Conservation (phyloP, 1,284 basidiomycete species). For the Moesziomyces antarcticus region DNA sequence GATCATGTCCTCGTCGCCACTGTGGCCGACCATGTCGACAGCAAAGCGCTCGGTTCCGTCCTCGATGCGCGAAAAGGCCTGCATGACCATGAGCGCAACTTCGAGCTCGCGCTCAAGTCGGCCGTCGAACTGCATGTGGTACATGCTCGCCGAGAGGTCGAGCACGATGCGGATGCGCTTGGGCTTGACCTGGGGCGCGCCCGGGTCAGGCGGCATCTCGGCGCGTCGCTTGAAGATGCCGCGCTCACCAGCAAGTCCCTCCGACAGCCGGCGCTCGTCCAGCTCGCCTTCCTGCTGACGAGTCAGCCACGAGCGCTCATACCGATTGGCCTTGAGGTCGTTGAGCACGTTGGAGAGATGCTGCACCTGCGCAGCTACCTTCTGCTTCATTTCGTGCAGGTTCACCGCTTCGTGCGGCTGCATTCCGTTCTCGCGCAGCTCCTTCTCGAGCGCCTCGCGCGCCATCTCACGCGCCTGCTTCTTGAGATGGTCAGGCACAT, state of each 20-base stretch:
- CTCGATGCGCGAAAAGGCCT: slow-evolving; percentile 62
- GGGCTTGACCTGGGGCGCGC: slow-evolving; percentile 67
- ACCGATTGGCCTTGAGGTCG: slow-evolving; percentile 67
- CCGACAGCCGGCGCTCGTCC: slow-evolving; percentile 66
- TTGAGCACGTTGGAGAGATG: slow-evolving; percentile 63
- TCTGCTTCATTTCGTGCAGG: slow-evolving; percentile 61
- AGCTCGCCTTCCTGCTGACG: slow-evolving; percentile 69
- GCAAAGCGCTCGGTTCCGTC: slow-evolving; percentile 54
- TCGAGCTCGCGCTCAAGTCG: slow-evolving; percentile 63
- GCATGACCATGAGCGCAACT: slow-evolving; percentile 67
- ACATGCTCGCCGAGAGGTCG: slow-evolving; percentile 66
- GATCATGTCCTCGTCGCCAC: slow-evolving; percentile 65
- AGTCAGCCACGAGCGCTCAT: slow-evolving; percentile 68
- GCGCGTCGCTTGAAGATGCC: slow-evolving; percentile 66
- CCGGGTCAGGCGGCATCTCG: slow-evolving; percentile 64
- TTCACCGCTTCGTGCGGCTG: slow-evolving; percentile 63
- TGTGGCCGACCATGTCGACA: slow-evolving; percentile 67
- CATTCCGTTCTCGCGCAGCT: slow-evolving; percentile 65
- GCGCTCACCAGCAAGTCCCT: slow-evolving; percentile 68
- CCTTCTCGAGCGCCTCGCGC: slow-evolving; percentile 64
- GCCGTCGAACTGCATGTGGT: slow-evolving; percentile 66
- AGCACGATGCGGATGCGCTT: slow-evolving; percentile 68
- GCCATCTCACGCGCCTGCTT: slow-evolving; percentile 68
- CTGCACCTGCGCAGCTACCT: slow-evolving; percentile 58
- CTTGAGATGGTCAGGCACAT: slow-evolving; percentile 67